Base-by-base conservation (phyloP, 1,284 basidiomycete species). In the Malassezia arunalokei region DNA sequence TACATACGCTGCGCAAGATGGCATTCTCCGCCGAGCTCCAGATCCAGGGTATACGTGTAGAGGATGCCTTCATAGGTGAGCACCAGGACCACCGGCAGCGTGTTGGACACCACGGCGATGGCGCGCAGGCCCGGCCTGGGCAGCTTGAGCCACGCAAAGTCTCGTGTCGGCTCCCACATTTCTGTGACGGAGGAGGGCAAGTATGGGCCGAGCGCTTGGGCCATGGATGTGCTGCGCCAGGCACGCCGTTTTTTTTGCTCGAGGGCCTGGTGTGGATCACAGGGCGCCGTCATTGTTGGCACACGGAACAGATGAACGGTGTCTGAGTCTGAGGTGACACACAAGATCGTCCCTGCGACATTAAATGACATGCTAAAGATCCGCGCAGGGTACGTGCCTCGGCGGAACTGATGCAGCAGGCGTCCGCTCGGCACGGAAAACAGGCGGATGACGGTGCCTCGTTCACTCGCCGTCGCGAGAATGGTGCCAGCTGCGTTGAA, bases 261-360 rank as follows among this genome's bases (percentile, higher is more conserved):
- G 7, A 54, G 24, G n/a, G 48, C 52, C 3, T 29, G 28, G 27
- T 49, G 33, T n/a, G 43, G 42, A 28, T 49, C 47, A 6, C 30
- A 7, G 24, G 30, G 11, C 15, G 17, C 8, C 43, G 43, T 27
- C 15, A n/a, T 32, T 35, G 15, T 5, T 55, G 60, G 80, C 5
- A 98, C 78, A 72, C 87, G 88, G 78, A 95, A 99, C 46, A 99
- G 85, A 75, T 99, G 94, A 32, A 99, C 90, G 7, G 92, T 99
- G 62, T 90, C 90, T 57, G 90, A 87, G 59, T 90, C 92, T 7
- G 82, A 85, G 65, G 84, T 86, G 6, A 95, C 91, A 3, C 87
- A 88, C 12, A 99, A 76, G 11, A 99, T 74, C 3, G 83, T 85
- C 15, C 82, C 83, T 33, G 87, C 82, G 3, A 82, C 75, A 68